Percentiles rank a stretch among this genome's conserved stretches.
phyloP scores from a whole-genome alignment of 495 filamentous ascomycete species.

The Penicillium alfredii region DNA sequence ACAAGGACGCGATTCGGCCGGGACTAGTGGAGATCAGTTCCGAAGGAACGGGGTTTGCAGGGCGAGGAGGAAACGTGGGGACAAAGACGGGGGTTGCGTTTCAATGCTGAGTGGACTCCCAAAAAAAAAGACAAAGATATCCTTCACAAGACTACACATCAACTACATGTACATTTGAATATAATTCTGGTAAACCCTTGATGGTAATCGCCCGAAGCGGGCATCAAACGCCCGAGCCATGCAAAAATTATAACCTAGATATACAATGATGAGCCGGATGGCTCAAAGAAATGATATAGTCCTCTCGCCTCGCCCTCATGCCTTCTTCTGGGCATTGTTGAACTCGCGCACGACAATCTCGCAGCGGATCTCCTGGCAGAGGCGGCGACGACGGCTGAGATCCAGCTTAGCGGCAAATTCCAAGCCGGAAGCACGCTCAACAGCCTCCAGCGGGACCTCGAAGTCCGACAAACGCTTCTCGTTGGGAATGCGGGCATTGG shows the following conservation, averaged over 20 bases:
- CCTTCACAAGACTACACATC: too few species aligned
- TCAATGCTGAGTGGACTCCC: conserved; percentile 65
- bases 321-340: conserved; percentile 38
- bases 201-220: conserved; percentile 9
- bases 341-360: conserved; percentile 74
- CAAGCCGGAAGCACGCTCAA: conserved; percentile 86
- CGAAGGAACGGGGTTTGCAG: conserved; percentile 91
- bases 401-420: conserved; percentile 84
- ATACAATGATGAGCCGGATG: conserved; percentile 13
- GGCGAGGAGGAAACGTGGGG: conserved; percentile 73
- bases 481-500: conserved; percentile 86
- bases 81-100: conserved; percentile 78
- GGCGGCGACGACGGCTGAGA: conserved; percentile 59
- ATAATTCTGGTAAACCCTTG: too few species aligned
- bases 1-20: conserved; percentile 50
- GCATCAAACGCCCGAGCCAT: conserved; percentile 21
- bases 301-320: background rate
- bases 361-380: conserved; percentile 84
- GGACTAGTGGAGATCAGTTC: conserved; percentile 79
- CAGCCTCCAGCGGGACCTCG: conserved; percentile 85
- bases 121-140: conserved; percentile 8
- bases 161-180: conserved; percentile 6
- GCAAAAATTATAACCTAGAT: conserved; percentile 20
- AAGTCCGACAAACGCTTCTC: conserved; percentile 79
- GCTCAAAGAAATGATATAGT: background rate